Evolutionary conservation across 345 rosid species (phyloP), one percentile per base, ranked within the genome.

Genomic region (Acer negundo): DNA sequence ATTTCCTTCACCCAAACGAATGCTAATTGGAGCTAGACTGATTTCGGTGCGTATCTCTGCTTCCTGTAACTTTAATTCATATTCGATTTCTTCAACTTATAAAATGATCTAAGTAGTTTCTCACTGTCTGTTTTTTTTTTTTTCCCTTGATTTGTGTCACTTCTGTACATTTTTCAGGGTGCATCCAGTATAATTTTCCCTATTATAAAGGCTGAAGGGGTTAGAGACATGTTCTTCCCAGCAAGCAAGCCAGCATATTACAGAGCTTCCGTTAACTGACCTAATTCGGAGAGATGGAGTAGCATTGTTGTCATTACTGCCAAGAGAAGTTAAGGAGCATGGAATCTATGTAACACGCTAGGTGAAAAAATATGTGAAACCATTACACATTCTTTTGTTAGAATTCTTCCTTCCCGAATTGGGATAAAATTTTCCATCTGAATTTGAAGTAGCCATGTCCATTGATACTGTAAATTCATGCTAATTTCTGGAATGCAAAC

Each of bases 181-280:
- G 74, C 74, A 26, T 70, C 74, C 8, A n/a, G 62, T 17, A 70
- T 70, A 35, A 35, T 72, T 56, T 58, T 72, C 51, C 75, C 75
- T 6, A 72, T 72, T 11, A n/a, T 72, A 35, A 72, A 72, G 44
- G 75, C 75, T n/a, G 75, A 72, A 72, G 75, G 75, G 58, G 22
- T 72, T 2, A 56, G 65, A 58, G 65, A 72, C 7, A 72, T 72
- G 75, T 72, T 72, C 66, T 72, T 72, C 31, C 75, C 66, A 6
- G 65, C 44, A 0, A 51, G 64, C 3, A 26, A 35, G 31, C 75
- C 75, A 6, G 38, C 55, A 15, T 73, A 59, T n/a, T 40, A 59
- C 56, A 59, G 35, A 73, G 22, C 75, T 22, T 28, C 31, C 0
- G 1, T 28, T 2, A 28, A 28, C 3, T 28, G 31, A 28, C 31